Conservation (phyloP, 1,284 basidiomycete species). For the Ustilago curta region DNA sequence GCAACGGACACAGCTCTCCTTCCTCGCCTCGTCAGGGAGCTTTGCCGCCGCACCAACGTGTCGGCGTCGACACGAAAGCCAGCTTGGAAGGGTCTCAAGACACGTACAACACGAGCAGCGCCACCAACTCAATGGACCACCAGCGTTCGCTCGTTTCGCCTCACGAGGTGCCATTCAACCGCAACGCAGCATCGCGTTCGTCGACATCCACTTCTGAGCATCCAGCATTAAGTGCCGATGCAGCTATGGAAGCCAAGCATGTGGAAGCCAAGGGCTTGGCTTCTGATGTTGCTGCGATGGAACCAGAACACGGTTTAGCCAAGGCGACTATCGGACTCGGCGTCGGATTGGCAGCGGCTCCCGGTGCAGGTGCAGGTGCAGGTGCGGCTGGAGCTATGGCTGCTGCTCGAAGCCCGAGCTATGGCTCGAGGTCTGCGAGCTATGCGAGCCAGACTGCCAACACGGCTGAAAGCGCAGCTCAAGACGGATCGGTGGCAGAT, state of each 20-base stretch:
- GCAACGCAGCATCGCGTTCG: conserved; percentile 25
- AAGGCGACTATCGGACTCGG: conserved; percentile 20
- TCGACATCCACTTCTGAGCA: conserved; percentile 42
- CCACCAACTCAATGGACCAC: conserved; percentile 40
- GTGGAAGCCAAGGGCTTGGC: conserved; percentile 24
- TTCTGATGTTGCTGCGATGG: conserved; percentile 30
- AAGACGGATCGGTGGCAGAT: conserved; percentile 20
- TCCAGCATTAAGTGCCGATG: conserved; percentile 15
- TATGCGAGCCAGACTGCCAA: conserved; percentile 31
- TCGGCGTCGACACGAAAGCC: conserved; percentile 29
- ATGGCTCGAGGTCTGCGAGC: conserved; percentile 36
- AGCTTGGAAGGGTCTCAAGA: conserved; percentile 42
- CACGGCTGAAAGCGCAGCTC: conserved; percentile 12
- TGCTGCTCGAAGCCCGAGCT: conserved; percentile 23
- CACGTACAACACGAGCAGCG: conserved; percentile 39
- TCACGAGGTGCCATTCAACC: conserved; percentile 23
- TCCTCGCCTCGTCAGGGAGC: conserved; percentile 24
- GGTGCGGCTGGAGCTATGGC: conserved; percentile 13
- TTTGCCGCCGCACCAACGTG: conserved; percentile 18
- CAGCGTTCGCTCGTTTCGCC: conserved; percentile 32
- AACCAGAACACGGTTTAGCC: conserved; percentile 2
- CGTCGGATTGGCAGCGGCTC: conserved; percentile 12
- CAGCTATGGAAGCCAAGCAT: conserved; percentile 21
- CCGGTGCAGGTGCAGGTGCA: conserved; percentile 16
- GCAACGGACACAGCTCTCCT: conserved; percentile 28